These are phyloP conservation scores for Carex kokanica DNA, from an alignment of 176 grass and related monocot genomes.

Conservation along the genomic window DNA sequence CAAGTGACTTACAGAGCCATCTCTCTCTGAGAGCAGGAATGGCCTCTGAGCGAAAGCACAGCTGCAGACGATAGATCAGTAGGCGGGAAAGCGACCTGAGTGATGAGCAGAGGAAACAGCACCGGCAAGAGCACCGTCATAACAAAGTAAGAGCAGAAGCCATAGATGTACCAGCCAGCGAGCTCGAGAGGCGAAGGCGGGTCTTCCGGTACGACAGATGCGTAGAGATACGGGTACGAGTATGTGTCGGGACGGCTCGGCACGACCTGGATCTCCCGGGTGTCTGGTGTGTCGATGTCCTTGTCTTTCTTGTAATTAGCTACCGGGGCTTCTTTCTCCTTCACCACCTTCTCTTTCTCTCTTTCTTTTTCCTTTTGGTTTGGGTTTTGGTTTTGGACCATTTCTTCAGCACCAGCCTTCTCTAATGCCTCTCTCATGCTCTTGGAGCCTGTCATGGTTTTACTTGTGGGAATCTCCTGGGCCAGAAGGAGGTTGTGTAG, in stretches of 20 bases:
- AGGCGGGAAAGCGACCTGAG: slow-evolving; percentile 56
- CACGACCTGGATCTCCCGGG: slow-evolving; percentile 69
- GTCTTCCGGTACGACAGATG: slow-evolving; percentile 51
- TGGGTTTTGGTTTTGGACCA: slow-evolving; percentile 10
- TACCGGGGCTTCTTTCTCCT: slow-evolving; percentile 14
- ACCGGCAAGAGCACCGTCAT: slow-evolving; percentile 71
- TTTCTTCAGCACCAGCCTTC: slow-evolving; percentile 50
- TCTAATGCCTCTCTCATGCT: slow-evolving; percentile 77
- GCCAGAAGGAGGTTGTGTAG: slow-evolving; percentile 8
- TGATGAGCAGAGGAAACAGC: slow-evolving; percentile 78
- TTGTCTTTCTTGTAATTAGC: background rate
- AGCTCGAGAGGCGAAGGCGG: slow-evolving; percentile 63
- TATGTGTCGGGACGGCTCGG: slow-evolving; percentile 48
- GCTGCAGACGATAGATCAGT: slow-evolving; percentile 46
- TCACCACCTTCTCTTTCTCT: slow-evolving; percentile 16
- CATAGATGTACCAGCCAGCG: slow-evolving; percentile 66
- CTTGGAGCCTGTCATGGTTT: slow-evolving; percentile 40
- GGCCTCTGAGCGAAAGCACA: slow-evolving; percentile 44
- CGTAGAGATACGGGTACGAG: slow-evolving; percentile 37
- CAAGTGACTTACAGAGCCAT: slow-evolving; percentile 65
- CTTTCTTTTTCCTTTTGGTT: background rate
- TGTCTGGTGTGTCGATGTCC: slow-evolving; percentile 35
- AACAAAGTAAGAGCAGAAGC: slow-evolving; percentile 93
- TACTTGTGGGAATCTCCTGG: background rate
- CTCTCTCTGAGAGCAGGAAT: slow-evolving; percentile 54